These are phyloP conservation scores for Anastatica hierochuntica DNA, from an alignment of 345 rosid genomes.

Conservation along the genomic window DNA sequence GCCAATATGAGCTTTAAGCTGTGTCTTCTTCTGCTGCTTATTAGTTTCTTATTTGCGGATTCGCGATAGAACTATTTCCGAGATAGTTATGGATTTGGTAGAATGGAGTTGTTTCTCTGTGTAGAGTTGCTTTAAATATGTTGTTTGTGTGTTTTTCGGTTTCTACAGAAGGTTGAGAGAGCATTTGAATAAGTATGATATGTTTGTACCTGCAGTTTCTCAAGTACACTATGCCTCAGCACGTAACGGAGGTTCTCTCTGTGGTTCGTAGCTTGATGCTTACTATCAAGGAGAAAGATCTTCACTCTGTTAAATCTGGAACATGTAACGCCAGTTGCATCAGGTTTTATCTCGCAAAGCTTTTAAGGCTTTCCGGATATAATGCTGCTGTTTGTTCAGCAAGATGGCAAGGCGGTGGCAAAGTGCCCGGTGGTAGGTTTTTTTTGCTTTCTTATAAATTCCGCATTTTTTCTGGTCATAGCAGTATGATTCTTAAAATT, in stretches of 20 bases:
- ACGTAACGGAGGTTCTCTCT: constrained; percentile 52
- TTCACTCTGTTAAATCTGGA: constrained; percentile 43
- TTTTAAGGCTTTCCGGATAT: constrained; percentile 62
- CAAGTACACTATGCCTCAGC: constrained; percentile 43
- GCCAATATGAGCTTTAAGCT: no score
- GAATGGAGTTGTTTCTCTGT: no score
- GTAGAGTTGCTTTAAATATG: not conserved
- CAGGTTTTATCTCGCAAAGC: constrained; percentile 64
- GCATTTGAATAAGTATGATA: not conserved
- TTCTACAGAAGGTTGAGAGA: not conserved
- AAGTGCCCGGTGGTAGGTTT: constrained; percentile 85
- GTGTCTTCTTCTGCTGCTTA: no score
- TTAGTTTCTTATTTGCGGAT: no score
- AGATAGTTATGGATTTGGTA: no score
- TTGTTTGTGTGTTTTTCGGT: not conserved
- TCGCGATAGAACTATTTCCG: no score
- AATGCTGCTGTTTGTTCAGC: constrained; percentile 81
- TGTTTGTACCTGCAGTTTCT: constrained; percentile 36
- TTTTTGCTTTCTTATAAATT: not conserved
- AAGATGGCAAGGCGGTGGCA: constrained; percentile 72
- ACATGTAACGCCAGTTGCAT: constrained; percentile 75
- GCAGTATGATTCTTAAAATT: no score
- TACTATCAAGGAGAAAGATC: constrained; percentile 52
- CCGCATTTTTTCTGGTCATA: not conserved
- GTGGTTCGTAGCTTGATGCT: constrained; percentile 51